Base-by-base conservation (phyloP, 2,329 filamentous ascomycete species). In the Ceratocystis eucalypticola region DNA sequence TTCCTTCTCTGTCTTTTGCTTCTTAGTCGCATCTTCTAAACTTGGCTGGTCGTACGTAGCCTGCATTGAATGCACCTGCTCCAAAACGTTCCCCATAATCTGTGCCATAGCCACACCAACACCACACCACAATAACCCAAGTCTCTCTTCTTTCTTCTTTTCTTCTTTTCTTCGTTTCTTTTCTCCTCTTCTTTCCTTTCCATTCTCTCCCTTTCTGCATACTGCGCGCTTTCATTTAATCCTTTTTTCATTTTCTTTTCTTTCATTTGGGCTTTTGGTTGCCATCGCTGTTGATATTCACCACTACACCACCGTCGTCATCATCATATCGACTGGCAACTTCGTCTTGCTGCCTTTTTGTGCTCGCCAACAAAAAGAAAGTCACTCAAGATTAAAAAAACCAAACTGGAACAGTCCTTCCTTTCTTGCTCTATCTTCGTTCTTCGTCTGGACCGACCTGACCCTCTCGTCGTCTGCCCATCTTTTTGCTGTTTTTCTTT, bases 241-340 rank as follows among this genome's bases (percentile, higher is more conserved):
- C 45, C 50, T 37, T 41, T 53, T 55, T 37, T 68, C 68, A 22
- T 61, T 64, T 62, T 65, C 71, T 61, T 66, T 69, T 68, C 68
- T 68, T 69, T 45, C 50, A 37, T 37, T 37, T 57, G 53, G 6
- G 33, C 33, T 28, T 57, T 30, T 28, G 53, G 25, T 15, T 22
- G 6, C 17, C 8, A 50, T 50, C n/a, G 46, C n/a, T 50, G 46
- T 50, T 50, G 46, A 50, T 50, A 3, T 12, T 30, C 30, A 30
- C 30, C 30, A 30, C 30, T 3, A 30, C 30, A 37, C 0, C 33
- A 37, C 33, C 33, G 3, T 10, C 33, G 7, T 12, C 33, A 37
- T 10, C 33, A 37, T 50, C 15, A 1, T 20, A 20, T 20, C 46
- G 10, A 8, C n/a, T 20, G 46, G 4, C 5, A 8, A 5, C 46